These are phyloP conservation scores for Nicotiana knightiana DNA, from an alignment of 257 asterid genomes.

Conservation along the genomic window DNA sequence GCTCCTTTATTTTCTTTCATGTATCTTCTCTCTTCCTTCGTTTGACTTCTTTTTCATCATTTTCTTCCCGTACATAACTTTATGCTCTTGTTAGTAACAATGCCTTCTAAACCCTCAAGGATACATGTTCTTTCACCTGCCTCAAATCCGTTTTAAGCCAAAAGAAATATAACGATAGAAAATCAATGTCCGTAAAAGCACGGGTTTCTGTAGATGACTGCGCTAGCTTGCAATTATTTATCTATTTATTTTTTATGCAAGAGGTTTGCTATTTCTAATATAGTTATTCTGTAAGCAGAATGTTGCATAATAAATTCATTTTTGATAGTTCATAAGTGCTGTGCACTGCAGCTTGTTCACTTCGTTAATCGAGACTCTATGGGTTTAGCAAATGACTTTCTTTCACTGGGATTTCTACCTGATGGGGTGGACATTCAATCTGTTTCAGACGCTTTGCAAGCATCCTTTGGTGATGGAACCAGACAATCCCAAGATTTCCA, in stretches of 20 bases:
- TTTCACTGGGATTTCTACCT: slow-evolving; percentile 89
- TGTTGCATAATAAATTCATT: slow-evolving; percentile 3
- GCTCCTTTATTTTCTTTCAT: background rate
- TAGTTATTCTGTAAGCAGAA: background rate
- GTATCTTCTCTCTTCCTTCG: background rate
- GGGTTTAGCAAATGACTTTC: slow-evolving; percentile 91
- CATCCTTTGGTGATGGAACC: slow-evolving; percentile 82
- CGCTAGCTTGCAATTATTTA: slow-evolving; percentile 1
- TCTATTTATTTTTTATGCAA: background rate
- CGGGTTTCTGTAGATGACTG: background rate
- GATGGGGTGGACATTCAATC: slow-evolving; percentile 73
- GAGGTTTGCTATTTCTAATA: background rate
- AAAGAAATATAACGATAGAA: background rate
- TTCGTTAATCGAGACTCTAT: slow-evolving; percentile 89
- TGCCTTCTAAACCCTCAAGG: background rate
- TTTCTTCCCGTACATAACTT: background rate
- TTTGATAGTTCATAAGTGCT: background rate
- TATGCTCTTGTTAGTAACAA: background rate
- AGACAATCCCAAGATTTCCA: slow-evolving; percentile 87
- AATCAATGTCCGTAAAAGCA: background rate
- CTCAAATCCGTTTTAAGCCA: background rate
- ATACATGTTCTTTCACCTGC: background rate
- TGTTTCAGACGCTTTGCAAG: slow-evolving; percentile 77
- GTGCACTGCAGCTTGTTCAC: slow-evolving; percentile 83
- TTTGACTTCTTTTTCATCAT: background rate